phyloP scores from a whole-genome alignment of 2,329 filamentous ascomycete genomes.

The Penicillium sp. region DNA sequence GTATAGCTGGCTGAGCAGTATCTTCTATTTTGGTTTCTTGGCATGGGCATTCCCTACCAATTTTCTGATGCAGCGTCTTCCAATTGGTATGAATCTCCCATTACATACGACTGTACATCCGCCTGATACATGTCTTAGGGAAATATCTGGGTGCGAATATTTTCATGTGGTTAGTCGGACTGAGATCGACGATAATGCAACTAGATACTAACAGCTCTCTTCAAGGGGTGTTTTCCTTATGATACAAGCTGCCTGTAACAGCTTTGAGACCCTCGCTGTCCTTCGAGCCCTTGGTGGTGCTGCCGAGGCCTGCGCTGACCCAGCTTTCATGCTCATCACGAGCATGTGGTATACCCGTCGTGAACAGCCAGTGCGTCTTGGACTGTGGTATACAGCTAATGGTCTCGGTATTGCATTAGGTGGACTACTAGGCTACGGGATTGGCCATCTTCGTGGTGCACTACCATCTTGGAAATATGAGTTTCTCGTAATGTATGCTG shows the following conservation, averaged over 20 bases:
- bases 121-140: slow-evolving; percentile 25
- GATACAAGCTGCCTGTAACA: slow-evolving; percentile 54
- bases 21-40: slow-evolving; percentile 58
- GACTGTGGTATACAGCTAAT: slow-evolving; percentile 60
- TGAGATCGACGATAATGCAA: background rate
- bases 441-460: slow-evolving; percentile 57
- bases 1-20: slow-evolving; percentile 56
- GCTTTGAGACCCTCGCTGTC: slow-evolving; percentile 55
- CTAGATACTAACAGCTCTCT: background rate
- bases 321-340: slow-evolving; percentile 63
- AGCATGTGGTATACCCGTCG: slow-evolving; percentile 64
- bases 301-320: slow-evolving; percentile 58
- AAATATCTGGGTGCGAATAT: slow-evolving; percentile 58
- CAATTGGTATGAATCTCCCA: slow-evolving; percentile 41
- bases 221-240: slow-evolving; percentile 50
- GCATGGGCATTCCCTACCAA: slow-evolving; percentile 56
- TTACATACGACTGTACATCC: background rate
- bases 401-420: slow-evolving; percentile 60
- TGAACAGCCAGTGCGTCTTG: slow-evolving; percentile 61
- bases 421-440: slow-evolving; percentile 57
- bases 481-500: slow-evolving; percentile 59
- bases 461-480: slow-evolving; percentile 65
- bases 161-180: slow-evolving; percentile 49
- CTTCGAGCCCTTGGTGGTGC: slow-evolving; percentile 58
- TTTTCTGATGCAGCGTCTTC: slow-evolving; percentile 52